These are phyloP conservation scores for Solanum pimpinellifolium DNA, from an alignment of 257 asterid genomes.

Conservation along the genomic window DNA sequence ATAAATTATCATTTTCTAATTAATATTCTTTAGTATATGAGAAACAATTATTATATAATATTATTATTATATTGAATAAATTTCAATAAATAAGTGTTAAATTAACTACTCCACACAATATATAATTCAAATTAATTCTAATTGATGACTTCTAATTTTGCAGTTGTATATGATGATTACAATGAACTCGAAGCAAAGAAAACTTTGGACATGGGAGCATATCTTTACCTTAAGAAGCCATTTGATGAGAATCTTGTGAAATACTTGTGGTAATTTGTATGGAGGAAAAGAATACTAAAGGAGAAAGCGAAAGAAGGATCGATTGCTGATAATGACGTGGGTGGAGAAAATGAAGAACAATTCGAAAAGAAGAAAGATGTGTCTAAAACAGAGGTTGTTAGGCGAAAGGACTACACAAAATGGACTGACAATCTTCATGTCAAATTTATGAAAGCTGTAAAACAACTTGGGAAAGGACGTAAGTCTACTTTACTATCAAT, in stretches of 20 bases:
- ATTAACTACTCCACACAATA: neutral
- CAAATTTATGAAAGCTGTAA: constrained; percentile 4
- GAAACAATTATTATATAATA: neutral
- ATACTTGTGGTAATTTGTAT: neutral
- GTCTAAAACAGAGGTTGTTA: neutral
- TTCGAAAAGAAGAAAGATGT: neutral
- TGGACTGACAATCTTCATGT: constrained; percentile 21
- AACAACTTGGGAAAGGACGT: constrained; percentile 25
- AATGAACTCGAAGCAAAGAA: neutral
- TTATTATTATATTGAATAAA: neutral
- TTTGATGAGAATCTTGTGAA: neutral
- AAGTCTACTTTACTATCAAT: neutral
- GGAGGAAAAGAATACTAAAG: neutral
- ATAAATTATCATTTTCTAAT: neutral
- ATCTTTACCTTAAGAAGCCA: neutral
- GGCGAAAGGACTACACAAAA: neutral
- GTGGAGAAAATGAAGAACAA: neutral
- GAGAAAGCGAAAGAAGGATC: neutral
- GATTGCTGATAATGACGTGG: neutral
- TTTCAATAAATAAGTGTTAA: neutral
- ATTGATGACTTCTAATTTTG: neutral
- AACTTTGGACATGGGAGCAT: neutral
- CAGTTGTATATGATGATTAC: neutral
- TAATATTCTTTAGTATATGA: neutral
- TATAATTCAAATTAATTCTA: neutral